These are phyloP conservation scores for Diutina siamensis DNA, from an alignment of 1,139 yeast species.

Conservation along the genomic window DNA sequence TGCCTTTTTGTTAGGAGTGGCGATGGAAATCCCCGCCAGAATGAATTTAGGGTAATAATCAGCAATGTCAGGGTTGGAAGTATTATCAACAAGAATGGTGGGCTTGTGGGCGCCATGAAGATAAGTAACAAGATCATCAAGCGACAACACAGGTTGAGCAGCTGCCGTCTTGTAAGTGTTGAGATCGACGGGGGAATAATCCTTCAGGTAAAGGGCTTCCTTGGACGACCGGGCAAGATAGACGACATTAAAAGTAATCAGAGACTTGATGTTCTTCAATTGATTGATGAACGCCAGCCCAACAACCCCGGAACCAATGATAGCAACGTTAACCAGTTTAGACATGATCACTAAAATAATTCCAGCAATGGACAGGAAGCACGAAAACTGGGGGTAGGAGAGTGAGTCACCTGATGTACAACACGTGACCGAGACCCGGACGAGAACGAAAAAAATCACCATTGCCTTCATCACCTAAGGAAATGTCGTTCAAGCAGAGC, in stretches of 20 bases:
- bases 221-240: slow-evolving; percentile 62
- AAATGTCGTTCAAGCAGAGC: slow-evolving; percentile 2
- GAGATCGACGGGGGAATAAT: slow-evolving; percentile 62
- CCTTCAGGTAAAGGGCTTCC: slow-evolving; percentile 55
- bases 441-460: background rate
- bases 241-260: slow-evolving; percentile 61
- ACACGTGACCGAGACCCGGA: background rate
- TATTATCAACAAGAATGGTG: slow-evolving; percentile 82
- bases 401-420: background rate
- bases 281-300: slow-evolving; percentile 70
- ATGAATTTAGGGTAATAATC: slow-evolving; percentile 65
- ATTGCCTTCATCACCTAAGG: background rate
- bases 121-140: slow-evolving; percentile 47
- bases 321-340: slow-evolving; percentile 64
- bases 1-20: slow-evolving; percentile 97
- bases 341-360: background rate
- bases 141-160: slow-evolving; percentile 35
- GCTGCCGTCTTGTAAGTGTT: slow-evolving; percentile 48
- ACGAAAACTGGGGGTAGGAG: too few species aligned
- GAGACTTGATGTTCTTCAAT: slow-evolving; percentile 54
- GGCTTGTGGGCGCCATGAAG: slow-evolving; percentile 62
- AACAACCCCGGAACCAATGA: slow-evolving; percentile 89
- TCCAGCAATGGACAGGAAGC: too few species aligned
- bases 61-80: slow-evolving; percentile 74
- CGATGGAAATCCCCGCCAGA: slow-evolving; percentile 74